Evolutionary conservation across 2,329 filamentous ascomycete genomes (phyloP).

Genomic region (Talaromyces sp.): DNA sequence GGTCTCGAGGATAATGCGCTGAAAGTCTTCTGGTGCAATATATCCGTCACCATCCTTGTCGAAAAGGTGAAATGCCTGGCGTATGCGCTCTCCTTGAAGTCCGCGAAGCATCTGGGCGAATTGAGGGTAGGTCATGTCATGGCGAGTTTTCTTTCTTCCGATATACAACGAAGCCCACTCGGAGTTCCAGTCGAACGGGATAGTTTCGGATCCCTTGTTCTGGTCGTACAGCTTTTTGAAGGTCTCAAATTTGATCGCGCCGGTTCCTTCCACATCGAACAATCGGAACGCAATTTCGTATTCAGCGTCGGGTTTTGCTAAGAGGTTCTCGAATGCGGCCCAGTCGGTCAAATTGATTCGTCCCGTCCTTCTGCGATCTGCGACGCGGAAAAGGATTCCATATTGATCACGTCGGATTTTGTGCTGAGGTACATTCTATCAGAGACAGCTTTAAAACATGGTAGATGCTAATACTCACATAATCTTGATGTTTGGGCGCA

Average conservation of each 20-base stretch:
- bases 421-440: conserved; percentile 58
- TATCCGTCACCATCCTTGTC: conserved; percentile 91
- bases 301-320: conserved; percentile 91
- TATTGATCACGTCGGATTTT: conserved; percentile 98
- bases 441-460: neutral
- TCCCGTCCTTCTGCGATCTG: conserved; percentile 72
- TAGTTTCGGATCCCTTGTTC: conserved; percentile 78
- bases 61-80: conserved; percentile 89
- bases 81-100: conserved; percentile 89
- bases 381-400: conserved; percentile 85
- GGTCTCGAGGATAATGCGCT: conserved; percentile 92
- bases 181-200: conserved; percentile 95
- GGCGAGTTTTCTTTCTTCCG: conserved; percentile 79
- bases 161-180: conserved; percentile 96
- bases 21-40: conserved; percentile 89
- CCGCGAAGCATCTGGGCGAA: conserved; percentile 98
- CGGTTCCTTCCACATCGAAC: conserved; percentile 82
- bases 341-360: conserved; percentile 80
- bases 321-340: conserved; percentile 89
- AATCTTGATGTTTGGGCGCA: conserved; percentile 82
- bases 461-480: conserved; percentile 60
- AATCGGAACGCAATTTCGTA: conserved; percentile 98
- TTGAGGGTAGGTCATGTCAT: conserved; percentile 90
- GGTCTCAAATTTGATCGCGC: conserved; percentile 83
- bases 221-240: conserved; percentile 81